Percentiles rank a stretch among this genome's conserved stretches.
Conservation (phyloP, 2,329 filamentous ascomycete species). For the Endocalyx cinctus region DNA sequence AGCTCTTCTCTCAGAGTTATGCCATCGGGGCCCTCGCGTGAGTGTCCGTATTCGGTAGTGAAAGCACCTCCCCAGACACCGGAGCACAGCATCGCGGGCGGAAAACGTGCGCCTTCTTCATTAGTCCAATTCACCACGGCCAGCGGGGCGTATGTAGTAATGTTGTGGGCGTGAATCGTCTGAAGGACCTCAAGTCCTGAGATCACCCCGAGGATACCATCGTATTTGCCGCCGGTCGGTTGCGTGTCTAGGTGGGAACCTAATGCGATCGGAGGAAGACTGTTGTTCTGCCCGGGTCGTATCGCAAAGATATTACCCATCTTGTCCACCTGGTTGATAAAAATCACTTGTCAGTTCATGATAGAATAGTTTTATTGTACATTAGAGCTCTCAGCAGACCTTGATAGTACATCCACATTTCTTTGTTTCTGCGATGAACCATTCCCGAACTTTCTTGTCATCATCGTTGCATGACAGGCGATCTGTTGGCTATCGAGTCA, state of each 20-base stretch:
- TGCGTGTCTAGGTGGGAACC: slow-evolving; percentile 65
- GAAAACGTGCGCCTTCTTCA: slow-evolving; percentile 17
- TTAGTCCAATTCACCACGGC: slow-evolving; percentile 75
- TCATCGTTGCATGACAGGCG: slow-evolving; percentile 10
- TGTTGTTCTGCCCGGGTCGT: slow-evolving; percentile 51
- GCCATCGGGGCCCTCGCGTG: slow-evolving; percentile 5
- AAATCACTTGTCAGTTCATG: background rate
- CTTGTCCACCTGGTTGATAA: slow-evolving; percentile 9
- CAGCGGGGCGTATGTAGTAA: slow-evolving; percentile 64
- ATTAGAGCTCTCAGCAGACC: slow-evolving; percentile 1
- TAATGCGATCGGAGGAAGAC: slow-evolving; percentile 58
- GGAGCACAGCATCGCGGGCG: slow-evolving; percentile 9
- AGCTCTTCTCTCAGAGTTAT: slow-evolving; percentile 13
- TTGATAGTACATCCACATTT: slow-evolving; percentile 10
- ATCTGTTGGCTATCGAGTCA: slow-evolving; percentile 1
- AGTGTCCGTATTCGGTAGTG: slow-evolving; percentile 6
- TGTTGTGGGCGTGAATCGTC: slow-evolving; percentile 58
- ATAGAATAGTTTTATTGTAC: too few relatives aligned
- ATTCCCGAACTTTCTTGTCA: slow-evolving; percentile 13
- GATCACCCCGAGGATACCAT: slow-evolving; percentile 69
- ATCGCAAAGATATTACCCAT: slow-evolving; percentile 29
- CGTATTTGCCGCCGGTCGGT: slow-evolving; percentile 60
- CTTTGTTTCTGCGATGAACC: slow-evolving; percentile 13
- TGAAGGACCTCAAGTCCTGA: slow-evolving; percentile 67
- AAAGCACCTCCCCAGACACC: slow-evolving; percentile 12